These are phyloP conservation scores for Xylaria sp. DNA, from an alignment of 2,329 filamentous ascomycete species.

Conservation along the genomic window DNA sequence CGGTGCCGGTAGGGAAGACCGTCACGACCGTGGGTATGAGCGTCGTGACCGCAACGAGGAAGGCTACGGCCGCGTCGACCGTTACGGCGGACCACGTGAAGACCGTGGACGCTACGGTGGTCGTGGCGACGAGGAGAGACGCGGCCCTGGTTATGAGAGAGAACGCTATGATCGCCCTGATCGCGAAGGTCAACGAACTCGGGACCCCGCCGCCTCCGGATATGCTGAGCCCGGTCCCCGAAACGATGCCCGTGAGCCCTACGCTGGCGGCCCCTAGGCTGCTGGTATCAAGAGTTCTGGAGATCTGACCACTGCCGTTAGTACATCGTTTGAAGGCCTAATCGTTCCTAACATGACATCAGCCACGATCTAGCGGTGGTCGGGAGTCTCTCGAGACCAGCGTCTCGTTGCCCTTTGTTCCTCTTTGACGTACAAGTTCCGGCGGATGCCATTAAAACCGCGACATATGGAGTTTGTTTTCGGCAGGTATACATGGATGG, in stretches of 20 bases:
- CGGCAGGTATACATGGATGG: conserved; percentile 51
- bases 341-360: conserved; percentile 35
- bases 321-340: conserved; percentile 43
- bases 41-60: conserved; percentile 56
- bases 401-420: conserved; percentile 43
- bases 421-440: conserved; percentile 46
- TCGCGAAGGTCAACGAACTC: conserved; percentile 51
- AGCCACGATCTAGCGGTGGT: conserved; percentile 37
- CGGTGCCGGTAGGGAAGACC: conserved; percentile 43
- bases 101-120: conserved; percentile 46
- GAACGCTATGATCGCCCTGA: conserved; percentile 62
- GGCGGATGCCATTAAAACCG: conserved; percentile 48
- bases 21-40: conserved; percentile 62
- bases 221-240: conserved; percentile 57
- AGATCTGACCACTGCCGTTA: conserved; percentile 41
- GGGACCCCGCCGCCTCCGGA: conserved; percentile 54
- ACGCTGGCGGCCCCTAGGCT: conserved; percentile 53
- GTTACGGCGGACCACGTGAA: conserved; percentile 45
- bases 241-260: conserved; percentile 56
- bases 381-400: conserved; percentile 25
- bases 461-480: conserved; percentile 49
- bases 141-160: conserved; percentile 44
- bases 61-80: conserved; percentile 46
- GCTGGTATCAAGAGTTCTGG: conserved; percentile 35
- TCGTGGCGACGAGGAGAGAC: conserved; percentile 43